These are phyloP conservation scores for Fennellomyces sp. DNA, from an alignment of 371 early-diverging fungal species.

Conservation along the genomic window DNA sequence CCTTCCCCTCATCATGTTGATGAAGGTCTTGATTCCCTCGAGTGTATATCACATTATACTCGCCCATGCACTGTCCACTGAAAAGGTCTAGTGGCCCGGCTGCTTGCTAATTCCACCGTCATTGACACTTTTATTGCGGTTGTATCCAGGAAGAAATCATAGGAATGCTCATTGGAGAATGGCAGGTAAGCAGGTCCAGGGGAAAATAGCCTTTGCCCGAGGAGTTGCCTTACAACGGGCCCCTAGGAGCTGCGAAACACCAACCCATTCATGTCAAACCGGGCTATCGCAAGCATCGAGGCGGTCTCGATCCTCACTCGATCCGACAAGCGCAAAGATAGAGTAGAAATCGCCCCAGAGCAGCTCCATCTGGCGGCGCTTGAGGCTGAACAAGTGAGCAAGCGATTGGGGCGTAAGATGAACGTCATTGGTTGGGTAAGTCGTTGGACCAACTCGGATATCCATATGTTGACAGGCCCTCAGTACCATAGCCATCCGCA, in stretches of 20 bases:
- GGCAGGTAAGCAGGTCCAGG: slow-evolving; percentile 46
- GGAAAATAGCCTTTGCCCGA: too few species aligned
- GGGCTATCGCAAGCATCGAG: slow-evolving; percentile 51
- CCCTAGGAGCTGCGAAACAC: slow-evolving; percentile 25
- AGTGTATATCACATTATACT: slow-evolving; percentile 53
- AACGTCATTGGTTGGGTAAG: too few species aligned
- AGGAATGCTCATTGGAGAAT: slow-evolving; percentile 73
- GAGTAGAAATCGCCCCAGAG: slow-evolving; percentile 70
- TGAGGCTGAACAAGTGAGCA: slow-evolving; percentile 60
- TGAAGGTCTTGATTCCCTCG: slow-evolving; percentile 45
- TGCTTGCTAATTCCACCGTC: background rate
- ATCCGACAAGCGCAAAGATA: slow-evolving; percentile 77
- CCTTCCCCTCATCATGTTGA: slow-evolving; percentile 22
- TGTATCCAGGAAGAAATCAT: slow-evolving; percentile 66
- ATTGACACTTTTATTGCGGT: background rate
- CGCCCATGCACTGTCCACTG: slow-evolving; percentile 60
- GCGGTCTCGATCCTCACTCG: slow-evolving; percentile 62
- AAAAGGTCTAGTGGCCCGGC: slow-evolving; percentile 39
- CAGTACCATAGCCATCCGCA: slow-evolving; percentile 75
- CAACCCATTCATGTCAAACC: slow-evolving; percentile 31
- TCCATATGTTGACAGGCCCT: background rate
- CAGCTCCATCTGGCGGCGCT: slow-evolving; percentile 71
- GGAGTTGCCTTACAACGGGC: too few species aligned
- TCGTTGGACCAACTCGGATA: too few species aligned
- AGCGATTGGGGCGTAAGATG: background rate